Conservation (phyloP, 169 alveolate genomes). For the Plasmodium chabaudi region DNA sequence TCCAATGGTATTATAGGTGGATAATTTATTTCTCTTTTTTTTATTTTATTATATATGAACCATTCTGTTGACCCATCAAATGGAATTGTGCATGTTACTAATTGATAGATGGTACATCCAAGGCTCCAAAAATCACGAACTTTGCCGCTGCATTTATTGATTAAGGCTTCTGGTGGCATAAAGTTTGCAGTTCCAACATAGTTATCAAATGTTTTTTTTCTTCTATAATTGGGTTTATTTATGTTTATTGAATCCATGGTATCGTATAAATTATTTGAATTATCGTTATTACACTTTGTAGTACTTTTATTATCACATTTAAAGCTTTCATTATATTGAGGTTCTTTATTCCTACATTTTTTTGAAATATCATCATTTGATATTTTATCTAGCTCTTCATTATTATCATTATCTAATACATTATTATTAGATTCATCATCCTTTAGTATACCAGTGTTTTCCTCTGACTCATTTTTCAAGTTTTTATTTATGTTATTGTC, state of each 20-base stretch:
- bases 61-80: constrained; percentile 85
- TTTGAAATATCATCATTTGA: constrained; percentile 17
- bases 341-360: constrained; percentile 26
- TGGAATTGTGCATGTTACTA: constrained; percentile 88
- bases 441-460: constrained; percentile 19
- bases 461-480: constrained; percentile 1
- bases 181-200: constrained; percentile 95
- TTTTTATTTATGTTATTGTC: constrained; percentile 23
- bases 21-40: constrained; percentile 53
- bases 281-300: constrained; percentile 14
- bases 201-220: constrained; percentile 85
- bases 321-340: constrained; percentile 47
- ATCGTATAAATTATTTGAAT: constrained; percentile 15
- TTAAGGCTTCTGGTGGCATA: constrained; percentile 95
- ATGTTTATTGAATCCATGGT: constrained; percentile 11
- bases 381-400: constrained; percentile 23
- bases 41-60: constrained; percentile 81
- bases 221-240: constrained; percentile 56
- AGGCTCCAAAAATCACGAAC: constrained; percentile 93
- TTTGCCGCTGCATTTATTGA: constrained; percentile 88
- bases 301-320: constrained; percentile 34
- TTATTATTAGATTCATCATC: constrained; percentile 16
- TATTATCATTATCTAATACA: constrained; percentile 15
- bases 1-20: constrained; percentile 78
- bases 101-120: constrained; percentile 93